Percentiles rank a stretch among this genome's conserved stretches.
Conservation (phyloP, 306 rosid species). For the Oemleria cerasiformis region DNA sequence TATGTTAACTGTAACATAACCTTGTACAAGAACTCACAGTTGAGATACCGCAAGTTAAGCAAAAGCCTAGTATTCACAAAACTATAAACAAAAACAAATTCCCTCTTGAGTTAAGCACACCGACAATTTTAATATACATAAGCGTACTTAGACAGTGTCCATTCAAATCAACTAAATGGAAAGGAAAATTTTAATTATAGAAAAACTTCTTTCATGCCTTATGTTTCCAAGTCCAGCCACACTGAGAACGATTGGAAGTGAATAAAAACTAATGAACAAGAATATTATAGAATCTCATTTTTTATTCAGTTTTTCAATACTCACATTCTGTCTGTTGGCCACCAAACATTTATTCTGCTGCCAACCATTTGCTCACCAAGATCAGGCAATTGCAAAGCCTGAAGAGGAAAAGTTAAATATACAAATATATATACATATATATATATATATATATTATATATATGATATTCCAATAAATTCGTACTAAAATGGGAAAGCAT, state of each 20-base stretch:
- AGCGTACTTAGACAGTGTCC: not conserved
- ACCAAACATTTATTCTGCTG: conserved; percentile 63
- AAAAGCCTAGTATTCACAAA: not conserved
- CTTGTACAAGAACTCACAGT: not conserved
- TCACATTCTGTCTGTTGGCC: conserved; percentile 75
- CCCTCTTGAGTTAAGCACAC: not conserved
- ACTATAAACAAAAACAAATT: not conserved
- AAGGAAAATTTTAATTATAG: not conserved
- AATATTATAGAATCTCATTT: conserved; percentile 10
- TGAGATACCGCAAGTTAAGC: not conserved
- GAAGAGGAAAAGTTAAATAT: conserved; percentile 7
- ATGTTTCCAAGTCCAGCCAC: not conserved
- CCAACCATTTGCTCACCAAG: conserved; percentile 49
- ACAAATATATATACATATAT: not conserved
- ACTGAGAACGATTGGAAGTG: not conserved
- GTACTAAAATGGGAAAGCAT: not conserved
- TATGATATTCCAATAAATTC: not conserved
- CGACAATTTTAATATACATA: not conserved
- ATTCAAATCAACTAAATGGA: not conserved
- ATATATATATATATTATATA: not conserved
- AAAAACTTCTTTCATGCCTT: not conserved
- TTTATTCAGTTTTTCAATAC: conserved; percentile 33
- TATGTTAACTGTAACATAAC: not conserved
- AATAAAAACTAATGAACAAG: not conserved
- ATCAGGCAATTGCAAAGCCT: conserved; percentile 38